A percentile compares a stretch with the other conserved stretches of the same genome.
Evolutionary conservation across 331 rosid genomes (phyloP).

Genomic region (Spiraea crenata): DNA sequence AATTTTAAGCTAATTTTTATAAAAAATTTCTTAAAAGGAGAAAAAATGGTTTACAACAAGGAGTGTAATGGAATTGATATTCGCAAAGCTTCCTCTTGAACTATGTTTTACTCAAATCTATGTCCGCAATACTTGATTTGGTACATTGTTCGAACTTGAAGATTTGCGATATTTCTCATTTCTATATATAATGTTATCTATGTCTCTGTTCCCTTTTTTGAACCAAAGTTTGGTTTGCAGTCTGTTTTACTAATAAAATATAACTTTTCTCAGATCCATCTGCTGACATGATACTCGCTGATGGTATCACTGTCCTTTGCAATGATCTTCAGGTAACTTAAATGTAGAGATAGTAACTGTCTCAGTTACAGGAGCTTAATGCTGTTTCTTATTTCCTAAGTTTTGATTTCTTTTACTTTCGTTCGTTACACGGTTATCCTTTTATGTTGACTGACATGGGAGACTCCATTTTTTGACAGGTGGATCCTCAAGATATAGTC

Average conservation of each 20-base stretch:
- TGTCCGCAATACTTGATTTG: not conserved
- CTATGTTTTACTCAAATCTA: not conserved
- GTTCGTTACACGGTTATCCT: conserved; percentile 1
- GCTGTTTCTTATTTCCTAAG: not conserved
- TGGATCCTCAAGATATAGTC: conserved; percentile 99
- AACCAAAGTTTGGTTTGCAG: not conserved
- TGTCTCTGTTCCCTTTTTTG: not conserved
- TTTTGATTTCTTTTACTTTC: not conserved
- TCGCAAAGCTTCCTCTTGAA: not conserved
- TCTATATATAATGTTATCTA: not conserved
- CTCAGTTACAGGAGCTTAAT: not conserved
- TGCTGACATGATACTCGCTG: conserved; percentile 85
- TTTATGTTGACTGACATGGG: conserved; percentile 24
- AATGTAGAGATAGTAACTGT: conserved; percentile 7
- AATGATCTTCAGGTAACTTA: conserved; percentile 77
- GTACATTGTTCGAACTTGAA: not conserved
- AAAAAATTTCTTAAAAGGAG: too few relatives aligned
- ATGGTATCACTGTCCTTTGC: conserved; percentile 94
- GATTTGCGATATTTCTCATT: not conserved
- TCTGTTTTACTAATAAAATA: conserved; percentile 1
- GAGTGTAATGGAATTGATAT: not conserved
- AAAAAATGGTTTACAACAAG: not conserved
- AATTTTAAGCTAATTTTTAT: not conserved
- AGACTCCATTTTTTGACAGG: conserved; percentile 49
- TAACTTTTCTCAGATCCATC: conserved; percentile 54